Conservation (phyloP, 2,329 filamentous ascomycete species). For the Aplosporella prunicola region DNA sequence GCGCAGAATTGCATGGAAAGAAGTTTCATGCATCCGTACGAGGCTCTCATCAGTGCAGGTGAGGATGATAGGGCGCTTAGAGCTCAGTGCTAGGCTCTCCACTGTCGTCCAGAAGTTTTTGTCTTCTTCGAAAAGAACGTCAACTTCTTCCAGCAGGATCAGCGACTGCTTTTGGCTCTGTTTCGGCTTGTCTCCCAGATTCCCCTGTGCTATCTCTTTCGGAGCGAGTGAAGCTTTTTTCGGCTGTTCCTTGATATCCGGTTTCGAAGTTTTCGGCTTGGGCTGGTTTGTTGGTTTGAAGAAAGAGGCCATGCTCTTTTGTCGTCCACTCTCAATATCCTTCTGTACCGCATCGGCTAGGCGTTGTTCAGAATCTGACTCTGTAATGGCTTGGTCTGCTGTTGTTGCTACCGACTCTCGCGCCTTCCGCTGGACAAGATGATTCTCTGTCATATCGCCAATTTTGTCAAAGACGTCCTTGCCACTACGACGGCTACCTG, state of each 20-base stretch:
- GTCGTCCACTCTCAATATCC: slow-evolving; percentile 58
- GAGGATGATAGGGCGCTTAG: slow-evolving; percentile 85
- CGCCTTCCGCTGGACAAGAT: slow-evolving; percentile 58
- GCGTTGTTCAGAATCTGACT: slow-evolving; percentile 29
- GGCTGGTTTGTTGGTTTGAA: slow-evolving; percentile 44
- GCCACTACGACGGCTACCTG: slow-evolving; percentile 71
- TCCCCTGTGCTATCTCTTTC: slow-evolving; percentile 16
- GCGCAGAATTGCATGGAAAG: slow-evolving; percentile 76
- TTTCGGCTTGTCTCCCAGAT: slow-evolving; percentile 24
- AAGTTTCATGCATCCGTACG: slow-evolving; percentile 65
- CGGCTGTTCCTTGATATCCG: too few relatives aligned
- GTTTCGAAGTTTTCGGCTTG: slow-evolving; percentile 10
- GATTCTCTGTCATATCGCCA: slow-evolving; percentile 94
- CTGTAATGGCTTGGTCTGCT: slow-evolving; percentile 12
- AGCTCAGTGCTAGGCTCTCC: slow-evolving; percentile 65
- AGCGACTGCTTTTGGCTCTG: slow-evolving; percentile 75
- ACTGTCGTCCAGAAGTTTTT: slow-evolving; percentile 89
- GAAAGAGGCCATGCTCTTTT: slow-evolving; percentile 72
- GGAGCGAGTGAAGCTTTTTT: too few relatives aligned
- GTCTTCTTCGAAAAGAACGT: slow-evolving; percentile 90
- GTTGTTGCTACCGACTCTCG: slow-evolving; percentile 13
- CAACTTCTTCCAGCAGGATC: slow-evolving; percentile 88
- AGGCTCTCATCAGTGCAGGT: slow-evolving; percentile 88
- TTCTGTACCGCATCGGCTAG: slow-evolving; percentile 41
- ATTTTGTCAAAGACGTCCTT: slow-evolving; percentile 86